Evolutionary conservation across 805 yeast genomes (phyloP).

Genomic region (Cyberlindnera saturnus): DNA sequence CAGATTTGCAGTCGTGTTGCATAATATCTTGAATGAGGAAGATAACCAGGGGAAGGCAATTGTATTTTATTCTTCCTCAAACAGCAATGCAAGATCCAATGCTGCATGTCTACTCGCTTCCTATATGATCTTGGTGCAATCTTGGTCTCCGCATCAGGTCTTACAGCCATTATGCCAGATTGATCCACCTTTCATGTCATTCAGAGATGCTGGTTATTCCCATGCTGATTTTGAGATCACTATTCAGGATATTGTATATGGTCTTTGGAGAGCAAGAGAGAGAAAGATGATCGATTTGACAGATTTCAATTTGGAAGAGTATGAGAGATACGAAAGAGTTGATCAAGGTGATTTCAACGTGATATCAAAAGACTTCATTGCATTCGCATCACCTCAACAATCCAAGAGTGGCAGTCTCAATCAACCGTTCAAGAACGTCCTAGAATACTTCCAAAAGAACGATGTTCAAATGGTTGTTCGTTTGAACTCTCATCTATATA

Average conservation of each 20-base stretch:
- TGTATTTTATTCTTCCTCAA: conserved; percentile 80
- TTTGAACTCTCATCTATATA: conserved; percentile 86
- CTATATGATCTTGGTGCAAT: conserved; percentile 90
- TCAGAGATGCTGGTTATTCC: conserved; percentile 96
- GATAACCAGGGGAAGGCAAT: conserved; percentile 82
- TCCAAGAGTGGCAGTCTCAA: conserved; percentile 41
- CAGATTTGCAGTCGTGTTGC: conserved; percentile 91
- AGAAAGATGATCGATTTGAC: conserved; percentile 83
- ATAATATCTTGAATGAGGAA: conserved; percentile 83
- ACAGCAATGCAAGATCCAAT: conserved; percentile 78
- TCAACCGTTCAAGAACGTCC: conserved; percentile 76
- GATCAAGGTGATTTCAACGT: conserved; percentile 96
- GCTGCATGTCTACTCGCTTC: conserved; percentile 93
- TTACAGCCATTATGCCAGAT: conserved; percentile 89
- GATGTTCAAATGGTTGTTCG: conserved; percentile 88
- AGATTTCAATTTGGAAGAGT: conserved; percentile 83
- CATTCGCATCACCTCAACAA: conserved; percentile 95
- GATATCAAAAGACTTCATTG: conserved; percentile 88
- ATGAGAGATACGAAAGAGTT: conserved; percentile 90
- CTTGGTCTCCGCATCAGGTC: conserved; percentile 98
- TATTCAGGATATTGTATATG: conserved; percentile 92
- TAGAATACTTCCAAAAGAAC: conserved; percentile 65
- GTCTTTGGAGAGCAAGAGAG: conserved; percentile 96
- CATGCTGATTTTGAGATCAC: conserved; percentile 90
- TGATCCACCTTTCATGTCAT: conserved; percentile 90